Percentiles rank a stretch among this genome's conserved stretches.
phyloP scores from a whole-genome alignment of 2,329 filamentous ascomycete genomes.

The Ceratocystis lukuohia region DNA sequence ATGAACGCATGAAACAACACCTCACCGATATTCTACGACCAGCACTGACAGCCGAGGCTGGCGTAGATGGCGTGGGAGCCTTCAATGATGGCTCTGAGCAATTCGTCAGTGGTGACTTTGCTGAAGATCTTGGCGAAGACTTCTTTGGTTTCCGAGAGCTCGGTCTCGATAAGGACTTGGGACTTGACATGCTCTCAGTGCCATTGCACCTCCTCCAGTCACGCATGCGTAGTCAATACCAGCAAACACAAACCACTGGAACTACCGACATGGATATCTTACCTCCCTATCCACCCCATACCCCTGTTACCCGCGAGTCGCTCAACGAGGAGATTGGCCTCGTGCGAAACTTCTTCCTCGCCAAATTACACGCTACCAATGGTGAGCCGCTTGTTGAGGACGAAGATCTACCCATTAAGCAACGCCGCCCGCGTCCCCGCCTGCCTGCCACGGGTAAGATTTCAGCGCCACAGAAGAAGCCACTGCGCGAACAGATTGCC shows the following conservation, averaged over 20 bases:
- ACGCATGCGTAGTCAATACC: conserved; percentile 72
- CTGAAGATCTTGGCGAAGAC: conserved; percentile 93
- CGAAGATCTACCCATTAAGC: conserved; percentile 85
- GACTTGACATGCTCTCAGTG: conserved; percentile 74
- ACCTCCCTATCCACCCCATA: conserved; percentile 52
- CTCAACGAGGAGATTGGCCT: conserved; percentile 72
- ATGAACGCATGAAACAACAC: conserved; percentile 89
- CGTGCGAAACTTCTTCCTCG: conserved; percentile 80
- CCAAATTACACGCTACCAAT: conserved; percentile 72
- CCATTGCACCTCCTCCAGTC: conserved; percentile 89
- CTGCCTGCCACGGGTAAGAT: conserved; percentile 69
- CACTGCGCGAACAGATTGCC: conserved; percentile 67
- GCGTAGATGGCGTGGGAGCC: conserved; percentile 71
- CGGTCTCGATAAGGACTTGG: conserved; percentile 82
- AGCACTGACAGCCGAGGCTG: conserved; percentile 60
- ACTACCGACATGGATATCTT: conserved; percentile 50
- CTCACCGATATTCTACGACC: conserved; percentile 87
- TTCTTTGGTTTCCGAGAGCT: conserved; percentile 98
- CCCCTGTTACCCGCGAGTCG: conserved; percentile 66
- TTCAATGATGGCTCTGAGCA: conserved; percentile 97
- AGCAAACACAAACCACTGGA: conserved; percentile 56
- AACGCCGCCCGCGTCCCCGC: conserved; percentile 58
- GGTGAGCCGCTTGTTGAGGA: conserved; percentile 61
- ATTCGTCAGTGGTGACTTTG: conserved; percentile 92
- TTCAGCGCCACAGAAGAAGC: conserved; percentile 67